Conservation (phyloP, 805 yeast genomes). For the Candida tibetensis region DNA sequence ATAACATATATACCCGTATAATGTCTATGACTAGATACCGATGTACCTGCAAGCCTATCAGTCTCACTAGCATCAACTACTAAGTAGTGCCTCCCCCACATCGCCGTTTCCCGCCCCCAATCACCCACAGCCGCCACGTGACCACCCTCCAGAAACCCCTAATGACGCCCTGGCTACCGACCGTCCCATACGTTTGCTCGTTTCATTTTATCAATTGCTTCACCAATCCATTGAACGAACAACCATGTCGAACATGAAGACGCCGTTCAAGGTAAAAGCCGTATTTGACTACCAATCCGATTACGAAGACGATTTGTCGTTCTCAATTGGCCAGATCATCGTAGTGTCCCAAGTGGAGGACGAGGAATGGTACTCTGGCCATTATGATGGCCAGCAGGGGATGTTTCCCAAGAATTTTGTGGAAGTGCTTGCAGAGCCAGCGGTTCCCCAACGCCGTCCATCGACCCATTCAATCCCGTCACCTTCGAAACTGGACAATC, state of each 20-base stretch:
- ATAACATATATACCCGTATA: too few species aligned
- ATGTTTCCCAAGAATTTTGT: slow-evolving; percentile 90
- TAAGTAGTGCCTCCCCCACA: too few species aligned
- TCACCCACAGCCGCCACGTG: too few species aligned
- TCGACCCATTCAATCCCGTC: slow-evolving; percentile 9
- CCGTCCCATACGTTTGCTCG: too few species aligned
- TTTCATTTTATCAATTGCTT: too few species aligned
- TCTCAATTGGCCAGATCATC: slow-evolving; percentile 64
- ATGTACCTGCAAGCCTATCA: too few species aligned
- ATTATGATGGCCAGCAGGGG: slow-evolving; percentile 62
- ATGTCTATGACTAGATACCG: too few species aligned
- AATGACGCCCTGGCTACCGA: too few species aligned
- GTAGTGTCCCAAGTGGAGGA: slow-evolving; percentile 80
- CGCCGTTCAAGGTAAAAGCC: slow-evolving; percentile 70
- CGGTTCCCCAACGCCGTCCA: slow-evolving; percentile 7
- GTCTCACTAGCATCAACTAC: too few species aligned
- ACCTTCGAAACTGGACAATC: slow-evolving; percentile 6
- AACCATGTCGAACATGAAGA: slow-evolving; percentile 18
- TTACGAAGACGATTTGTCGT: slow-evolving; percentile 80
- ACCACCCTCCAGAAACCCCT: too few species aligned
- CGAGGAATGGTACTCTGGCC: slow-evolving; percentile 88
- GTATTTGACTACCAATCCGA: slow-evolving; percentile 58
- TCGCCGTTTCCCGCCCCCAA: too few species aligned
- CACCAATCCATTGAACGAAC: too few species aligned
- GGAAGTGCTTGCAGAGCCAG: slow-evolving; percentile 22